These are phyloP conservation scores for Chlamydomonas schloesseri DNA, from an alignment of 139 green algal species.

Conservation along the genomic window DNA sequence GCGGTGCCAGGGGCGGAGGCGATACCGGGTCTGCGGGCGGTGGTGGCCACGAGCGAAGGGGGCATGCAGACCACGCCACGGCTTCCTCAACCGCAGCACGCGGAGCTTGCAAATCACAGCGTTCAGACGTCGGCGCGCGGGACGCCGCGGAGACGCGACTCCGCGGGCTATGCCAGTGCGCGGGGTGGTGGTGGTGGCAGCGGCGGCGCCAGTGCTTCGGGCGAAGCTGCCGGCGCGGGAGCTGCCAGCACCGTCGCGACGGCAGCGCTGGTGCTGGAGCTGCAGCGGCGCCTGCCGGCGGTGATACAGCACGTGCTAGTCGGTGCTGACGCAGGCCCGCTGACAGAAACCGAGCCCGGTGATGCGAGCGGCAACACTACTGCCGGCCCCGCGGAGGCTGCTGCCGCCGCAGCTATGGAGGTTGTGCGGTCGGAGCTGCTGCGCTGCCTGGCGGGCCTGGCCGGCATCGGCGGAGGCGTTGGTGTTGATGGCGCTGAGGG, in stretches of 20 bases:
- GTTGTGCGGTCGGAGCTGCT: constrained; percentile 18
- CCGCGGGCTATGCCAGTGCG: neutral
- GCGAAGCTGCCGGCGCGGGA: neutral
- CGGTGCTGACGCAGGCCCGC: neutral
- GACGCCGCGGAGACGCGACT: no score
- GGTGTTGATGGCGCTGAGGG: no score
- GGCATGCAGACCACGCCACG: neutral
- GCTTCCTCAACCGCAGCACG: neutral
- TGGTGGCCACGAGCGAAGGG: no score
- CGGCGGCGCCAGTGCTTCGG: no score
- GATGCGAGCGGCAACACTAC: no score
- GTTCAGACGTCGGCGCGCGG: neutral
- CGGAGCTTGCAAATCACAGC: neutral
- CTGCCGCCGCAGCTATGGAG: neutral
- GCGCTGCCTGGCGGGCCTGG: neutral
- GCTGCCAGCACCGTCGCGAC: neutral
- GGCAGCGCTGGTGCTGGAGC: constrained; percentile 5
- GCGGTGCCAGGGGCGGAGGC: no score
- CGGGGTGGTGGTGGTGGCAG: no score
- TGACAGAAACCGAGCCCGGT: no score
- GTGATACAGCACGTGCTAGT: neutral
- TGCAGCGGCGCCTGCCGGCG: neutral
- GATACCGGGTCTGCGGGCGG: no score
- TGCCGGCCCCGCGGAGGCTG: neutral
- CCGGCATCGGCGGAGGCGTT: no score